Evolutionary conservation across 768 basidiomycete genomes (phyloP), one percentile per base, ranked within the genome.

Genomic region (Atractiella rhizophila): DNA sequence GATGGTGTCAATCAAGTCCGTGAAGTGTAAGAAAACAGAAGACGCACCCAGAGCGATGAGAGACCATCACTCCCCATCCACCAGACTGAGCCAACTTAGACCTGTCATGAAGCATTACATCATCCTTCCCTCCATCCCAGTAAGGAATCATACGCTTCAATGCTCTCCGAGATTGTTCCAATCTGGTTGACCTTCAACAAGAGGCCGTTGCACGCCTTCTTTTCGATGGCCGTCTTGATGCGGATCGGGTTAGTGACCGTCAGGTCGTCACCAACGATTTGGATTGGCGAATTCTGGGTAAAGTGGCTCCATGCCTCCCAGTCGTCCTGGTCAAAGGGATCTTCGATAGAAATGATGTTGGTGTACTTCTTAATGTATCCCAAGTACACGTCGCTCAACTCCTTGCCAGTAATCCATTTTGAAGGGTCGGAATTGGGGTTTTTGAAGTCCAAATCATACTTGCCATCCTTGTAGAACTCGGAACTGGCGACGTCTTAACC

Each of bases 381-480:
- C 51, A 83, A 60, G 69, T 96, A 98, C 54, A 86, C 65, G 38
- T 85, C 78, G 19, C 83, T 88, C 55, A 98, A 82, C 65, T 96
- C 70, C 38, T 66, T 64, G 49, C 88, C 91, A 28, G 78, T 66
- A 63, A 94, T 76, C 82, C 80, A 91, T 63, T 96, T 88, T 64
- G 73, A 74, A 32, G 79, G 70, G 65, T 98, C 88, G 38, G 86
- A 91, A 68, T 98, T 91, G 61, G 88, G 80, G 72, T 94, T 94
- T 71, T 98, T 85, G 70, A 83, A 85, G 68, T 94, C 85, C 47
- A 96, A 64, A 57, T 96, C 88, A 63, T 98, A 98, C 66, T 94
- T 94, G 54, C 86, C 88, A 5, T 94, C 85, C 73, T 91, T 96
- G 75, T 82, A 98, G 70, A 98, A 98, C 63, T 98, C 91, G 60